Conservation (phyloP, 106 monocot genomes). For the Phalaenopsis aphrodite region DNA sequence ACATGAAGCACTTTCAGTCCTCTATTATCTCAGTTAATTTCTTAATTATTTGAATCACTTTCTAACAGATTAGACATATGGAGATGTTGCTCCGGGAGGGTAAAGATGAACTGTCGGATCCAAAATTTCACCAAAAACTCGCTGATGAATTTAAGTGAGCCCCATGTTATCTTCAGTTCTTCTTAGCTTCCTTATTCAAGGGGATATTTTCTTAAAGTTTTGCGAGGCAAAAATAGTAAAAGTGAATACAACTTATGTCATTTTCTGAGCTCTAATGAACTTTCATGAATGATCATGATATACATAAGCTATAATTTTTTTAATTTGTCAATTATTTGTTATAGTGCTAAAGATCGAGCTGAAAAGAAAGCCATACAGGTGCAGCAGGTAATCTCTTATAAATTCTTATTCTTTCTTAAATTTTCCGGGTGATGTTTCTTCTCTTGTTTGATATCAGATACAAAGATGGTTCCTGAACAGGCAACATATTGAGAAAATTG, state of each 20-base stretch:
- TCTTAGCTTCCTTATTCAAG: neutral
- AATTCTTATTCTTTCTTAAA: neutral
- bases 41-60: neutral
- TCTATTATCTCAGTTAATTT: neutral
- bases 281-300: neutral
- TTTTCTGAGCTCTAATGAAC: neutral
- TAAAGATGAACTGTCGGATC: slow-evolving; percentile 3
- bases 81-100: slow-evolving; percentile 3
- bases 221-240: neutral
- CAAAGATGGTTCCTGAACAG: slow-evolving; percentile 10
- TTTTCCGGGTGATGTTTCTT: neutral
- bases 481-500: neutral
- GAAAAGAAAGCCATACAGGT: slow-evolving; percentile 5
- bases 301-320: neutral
- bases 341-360: slow-evolving; percentile 1
- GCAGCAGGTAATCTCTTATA: slow-evolving; percentile 2
- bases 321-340: neutral
- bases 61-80: neutral
- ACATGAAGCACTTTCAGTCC: neutral
- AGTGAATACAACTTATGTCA: neutral
- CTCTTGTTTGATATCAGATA: slow-evolving; percentile 5
- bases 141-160: slow-evolving; percentile 9
- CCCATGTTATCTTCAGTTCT: neutral
- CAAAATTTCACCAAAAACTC: slow-evolving; percentile 10
- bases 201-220: neutral